Base-by-base conservation (phyloP, 306 rosid genomes). In the Gleditsia sinensis region DNA sequence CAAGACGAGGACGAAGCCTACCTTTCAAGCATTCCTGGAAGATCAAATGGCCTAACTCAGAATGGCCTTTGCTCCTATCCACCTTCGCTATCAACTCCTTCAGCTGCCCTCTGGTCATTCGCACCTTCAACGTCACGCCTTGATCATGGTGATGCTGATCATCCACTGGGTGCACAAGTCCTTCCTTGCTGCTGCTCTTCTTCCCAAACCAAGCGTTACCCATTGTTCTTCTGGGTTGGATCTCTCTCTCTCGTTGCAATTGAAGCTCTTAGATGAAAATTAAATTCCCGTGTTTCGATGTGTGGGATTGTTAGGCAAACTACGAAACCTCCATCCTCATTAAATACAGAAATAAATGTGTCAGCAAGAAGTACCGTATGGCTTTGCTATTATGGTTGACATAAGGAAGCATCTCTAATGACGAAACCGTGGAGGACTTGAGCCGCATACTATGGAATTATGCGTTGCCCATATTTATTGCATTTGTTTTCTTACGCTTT, bases 61-160 rank as follows among this genome's bases (percentile, higher is more conserved):
- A 62, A 36, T 25, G 4, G 16, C 46, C 71, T 62, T 62, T 55
- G 66, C 33, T 63, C 45, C n/a, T 9, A 58, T 73, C 70, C 16
- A 61, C 65, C 53, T 67, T 67, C 9, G 37, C 78, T 62, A 56
- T 70, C 72, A 83, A 25, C 75, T 83, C 81, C 78, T 30, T 49
- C 9, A 75, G 72, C 55, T 78, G 75, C 56, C 23, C 33, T 0
- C 20, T 16, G 1, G 46, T 83, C 86, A 78, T 64, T 24, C 72
- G 49, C 74, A 83, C 83, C 78, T 75, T 83, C 13, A 78, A 7
- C 43, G 78, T 61, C 67, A n/a, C 48, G 5, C 16, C 1, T 2
- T 1, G n/a, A 13, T 11, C 48, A 13, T 0, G 6, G 3, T 19
- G 24, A 7, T 0, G 16, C 3, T 2, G 23, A 3, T 32, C 53